Evolutionary conservation across 805 yeast species (phyloP).

Genomic region (Yarrowia sp.): DNA sequence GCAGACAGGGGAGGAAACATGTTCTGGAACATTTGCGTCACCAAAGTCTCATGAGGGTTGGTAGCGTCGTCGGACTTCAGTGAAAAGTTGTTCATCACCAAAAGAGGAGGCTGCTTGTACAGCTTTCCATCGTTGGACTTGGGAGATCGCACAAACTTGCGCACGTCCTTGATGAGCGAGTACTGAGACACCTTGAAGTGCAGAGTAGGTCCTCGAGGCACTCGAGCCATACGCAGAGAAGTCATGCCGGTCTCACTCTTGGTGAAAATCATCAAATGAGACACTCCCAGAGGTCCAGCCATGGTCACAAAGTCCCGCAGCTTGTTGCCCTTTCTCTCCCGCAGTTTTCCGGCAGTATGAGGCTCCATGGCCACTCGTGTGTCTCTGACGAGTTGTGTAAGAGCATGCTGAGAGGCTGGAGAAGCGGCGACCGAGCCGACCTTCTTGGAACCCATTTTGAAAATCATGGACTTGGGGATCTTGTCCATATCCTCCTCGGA

Average conservation of each 20-base stretch:
- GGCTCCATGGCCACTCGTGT: slow-evolving; percentile 92
- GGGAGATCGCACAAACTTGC: slow-evolving; percentile 67
- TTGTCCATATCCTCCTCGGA: slow-evolving; percentile 65
- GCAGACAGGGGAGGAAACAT: slow-evolving; percentile 95
- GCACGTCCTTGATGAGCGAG: slow-evolving; percentile 78
- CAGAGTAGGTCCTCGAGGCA: slow-evolving; percentile 93
- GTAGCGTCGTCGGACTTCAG: slow-evolving; percentile 56
- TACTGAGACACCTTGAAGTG: slow-evolving; percentile 76
- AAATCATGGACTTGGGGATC: slow-evolving; percentile 91
- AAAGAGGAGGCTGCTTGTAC: slow-evolving; percentile 75
- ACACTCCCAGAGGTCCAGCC: slow-evolving; percentile 95
- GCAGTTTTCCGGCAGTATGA: slow-evolving; percentile 84
- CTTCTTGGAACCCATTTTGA: slow-evolving; percentile 71
- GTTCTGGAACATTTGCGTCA: slow-evolving; percentile 89
- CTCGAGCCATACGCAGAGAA: slow-evolving; percentile 75
- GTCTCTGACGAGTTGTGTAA: slow-evolving; percentile 82
- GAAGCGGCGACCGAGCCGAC: slow-evolving; percentile 42
- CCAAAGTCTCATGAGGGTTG: slow-evolving; percentile 66
- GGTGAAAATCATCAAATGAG: slow-evolving; percentile 82
- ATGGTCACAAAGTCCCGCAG: slow-evolving; percentile 93
- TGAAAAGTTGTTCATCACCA: slow-evolving; percentile 88
- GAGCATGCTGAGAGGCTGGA: slow-evolving; percentile 56
- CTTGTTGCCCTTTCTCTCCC: slow-evolving; percentile 83
- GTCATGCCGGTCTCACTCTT: slow-evolving; percentile 79
- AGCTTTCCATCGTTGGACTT: slow-evolving; percentile 60